Base-by-base conservation (phyloP, 2,329 filamentous ascomycete genomes). In the Elsinoe arachidis region DNA sequence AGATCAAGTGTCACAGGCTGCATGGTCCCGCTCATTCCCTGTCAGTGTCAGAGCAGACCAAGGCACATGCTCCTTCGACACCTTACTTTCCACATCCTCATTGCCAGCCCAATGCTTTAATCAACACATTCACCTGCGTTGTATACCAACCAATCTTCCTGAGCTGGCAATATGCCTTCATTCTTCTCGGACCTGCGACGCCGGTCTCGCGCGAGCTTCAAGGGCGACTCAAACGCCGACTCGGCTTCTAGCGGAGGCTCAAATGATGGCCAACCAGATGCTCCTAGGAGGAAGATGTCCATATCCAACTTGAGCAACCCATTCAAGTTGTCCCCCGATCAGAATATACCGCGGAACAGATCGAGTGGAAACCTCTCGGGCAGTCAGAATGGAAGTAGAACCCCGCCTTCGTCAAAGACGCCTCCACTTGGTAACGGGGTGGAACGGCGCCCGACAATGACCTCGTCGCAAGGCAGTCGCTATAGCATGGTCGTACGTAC, bases 141-240 rank as follows among this genome's bases (percentile, higher is more conserved):
- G 19, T 34, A 53, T 53, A 53, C 5, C 7, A 15, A 19, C 38
- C 19, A 15, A 21, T 19, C 5, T 19, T 53, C 49, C 49, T 53
- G 49, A 53, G 49, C 49, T 26, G 49, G 49, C 49, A 62, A 52
- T 46, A 76, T 76, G 74, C 74, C 74, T 68, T 75, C 85, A 43
- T 88, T 95, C 68, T 78, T 93, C 66, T 88, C 83, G 72, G 84
- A 86, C 67, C 62, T 66, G 46, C 86, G 88, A 65, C 83, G 88
- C 64, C 85, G 86, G 65, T 93, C 88, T 58, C 85, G 79, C 70
- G 81, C 84, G 60, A 90, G 84, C 76, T 86, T 90, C 73, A 83
- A 80, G 59, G 84, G 82, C 49, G 80, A 61, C 23, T 57, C 57
- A 30, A 62, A 57, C 60, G 59, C 46, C 56, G 59, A 86, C 64